A percentile compares a stretch with the other conserved stretches of the same genome.
phyloP scores from a whole-genome alignment of 352 stramenopile genomes.

The Phytopythium mirpurense region DNA sequence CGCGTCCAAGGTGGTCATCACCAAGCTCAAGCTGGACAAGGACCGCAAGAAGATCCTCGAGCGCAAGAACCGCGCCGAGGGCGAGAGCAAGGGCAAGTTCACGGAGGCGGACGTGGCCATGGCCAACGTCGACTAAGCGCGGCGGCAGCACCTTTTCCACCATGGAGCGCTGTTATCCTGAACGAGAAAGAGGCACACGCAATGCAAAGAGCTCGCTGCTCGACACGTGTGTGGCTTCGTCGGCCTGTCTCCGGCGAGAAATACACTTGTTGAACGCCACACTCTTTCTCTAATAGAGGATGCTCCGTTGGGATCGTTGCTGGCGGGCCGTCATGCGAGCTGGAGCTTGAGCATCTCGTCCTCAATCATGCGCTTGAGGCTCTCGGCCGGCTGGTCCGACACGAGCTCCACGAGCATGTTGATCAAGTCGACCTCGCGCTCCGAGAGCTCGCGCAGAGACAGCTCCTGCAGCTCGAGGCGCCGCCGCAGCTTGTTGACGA shows the following conservation, averaged over 20 bases:
- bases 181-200: slow-evolving; percentile 35
- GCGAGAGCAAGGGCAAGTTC: slow-evolving; percentile 88
- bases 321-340: slow-evolving; percentile 2
- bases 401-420: slow-evolving; percentile 72
- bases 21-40: slow-evolving; percentile 99
- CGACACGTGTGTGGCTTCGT: background rate
- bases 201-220: slow-evolving; percentile 6
- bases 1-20: slow-evolving; percentile 98
- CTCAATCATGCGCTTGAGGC: slow-evolving; percentile 67
- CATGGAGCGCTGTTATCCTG: slow-evolving; percentile 31
- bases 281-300: too few relatives aligned
- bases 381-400: slow-evolving; percentile 57
- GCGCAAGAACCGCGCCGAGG: slow-evolving; percentile 93
- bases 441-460: slow-evolving; percentile 61
- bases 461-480: slow-evolving; percentile 72
- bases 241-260: background rate
- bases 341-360: slow-evolving; percentile 60
- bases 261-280: slow-evolving; percentile 20
- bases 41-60: slow-evolving; percentile 99
- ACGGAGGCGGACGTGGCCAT: slow-evolving; percentile 85
- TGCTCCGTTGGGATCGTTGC: slow-evolving; percentile 12
- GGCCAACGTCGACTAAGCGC: slow-evolving; percentile 89
- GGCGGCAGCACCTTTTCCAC: background rate
- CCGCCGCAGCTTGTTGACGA: slow-evolving; percentile 64
- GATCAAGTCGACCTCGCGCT: slow-evolving; percentile 79